Evolutionary conservation across 2,329 filamentous ascomycete genomes (phyloP).

Genomic region (Cladosporium oxysporum): DNA sequence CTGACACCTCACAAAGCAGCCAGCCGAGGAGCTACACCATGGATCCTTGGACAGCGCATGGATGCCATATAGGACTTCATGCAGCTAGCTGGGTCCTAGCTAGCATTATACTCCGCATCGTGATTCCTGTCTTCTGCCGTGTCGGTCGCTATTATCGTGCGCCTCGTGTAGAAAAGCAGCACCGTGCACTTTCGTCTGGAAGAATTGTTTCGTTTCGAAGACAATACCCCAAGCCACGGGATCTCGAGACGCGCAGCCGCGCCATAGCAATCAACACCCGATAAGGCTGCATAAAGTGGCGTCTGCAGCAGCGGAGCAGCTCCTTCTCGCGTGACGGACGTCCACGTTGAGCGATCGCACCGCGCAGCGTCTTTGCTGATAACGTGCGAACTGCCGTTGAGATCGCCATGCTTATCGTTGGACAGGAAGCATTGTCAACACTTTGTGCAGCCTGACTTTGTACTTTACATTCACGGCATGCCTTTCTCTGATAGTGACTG

Average conservation of each 20-base stretch:
- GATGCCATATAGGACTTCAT: too few relatives aligned
- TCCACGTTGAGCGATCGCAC: neutral
- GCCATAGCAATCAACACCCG: neutral
- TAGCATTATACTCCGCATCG: neutral
- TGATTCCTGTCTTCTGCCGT: neutral
- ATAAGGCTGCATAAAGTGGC: conserved; percentile 20
- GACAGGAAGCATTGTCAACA: neutral
- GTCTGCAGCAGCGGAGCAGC: neutral
- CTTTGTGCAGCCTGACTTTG: too few relatives aligned
- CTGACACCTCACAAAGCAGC: conserved; percentile 1
- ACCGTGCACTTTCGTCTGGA: neutral
- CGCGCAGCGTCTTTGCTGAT: too few relatives aligned
- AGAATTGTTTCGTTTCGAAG: neutral
- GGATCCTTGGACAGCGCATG: neutral
- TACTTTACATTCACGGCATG: too few relatives aligned
- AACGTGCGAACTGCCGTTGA: neutral
- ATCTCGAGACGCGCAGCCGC: neutral
- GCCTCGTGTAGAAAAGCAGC: neutral
- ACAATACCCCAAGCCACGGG: neutral
- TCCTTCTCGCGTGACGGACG: neutral
- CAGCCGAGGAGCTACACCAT: neutral
- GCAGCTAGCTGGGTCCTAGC: too few relatives aligned
- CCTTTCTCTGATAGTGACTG: too few relatives aligned
- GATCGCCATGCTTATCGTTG: neutral
- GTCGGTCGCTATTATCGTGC: neutral